Evolutionary conservation across 805 yeast genomes (phyloP).

Genomic region (Zygosaccharomyces gambellarensis): DNA sequence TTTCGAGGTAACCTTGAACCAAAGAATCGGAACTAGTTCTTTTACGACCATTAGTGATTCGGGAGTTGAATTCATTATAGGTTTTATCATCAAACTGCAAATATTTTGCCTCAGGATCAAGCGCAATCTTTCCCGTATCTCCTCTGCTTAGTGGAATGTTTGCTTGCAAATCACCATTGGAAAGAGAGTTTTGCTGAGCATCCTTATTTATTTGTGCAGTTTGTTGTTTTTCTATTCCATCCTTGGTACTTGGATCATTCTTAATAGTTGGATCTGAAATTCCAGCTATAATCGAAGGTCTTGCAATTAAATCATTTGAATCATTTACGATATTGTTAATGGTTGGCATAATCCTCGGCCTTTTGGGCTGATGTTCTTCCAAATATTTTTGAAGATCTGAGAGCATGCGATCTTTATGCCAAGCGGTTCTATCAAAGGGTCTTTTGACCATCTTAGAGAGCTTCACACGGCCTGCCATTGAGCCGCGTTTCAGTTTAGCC

Average conservation of each 20-base stretch:
- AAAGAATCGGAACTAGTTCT: neutral
- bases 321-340: neutral
- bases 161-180: conserved; percentile 3
- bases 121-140: conserved; percentile 8
- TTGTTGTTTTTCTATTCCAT: neutral
- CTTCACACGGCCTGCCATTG: conserved; percentile 21
- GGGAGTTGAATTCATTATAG: neutral
- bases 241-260: neutral
- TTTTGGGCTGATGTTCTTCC: neutral
- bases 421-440: conserved; percentile 13
- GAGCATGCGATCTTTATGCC: conserved; percentile 10
- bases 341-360: neutral
- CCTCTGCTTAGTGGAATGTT: conserved; percentile 2
- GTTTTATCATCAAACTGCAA: conserved; percentile 11
- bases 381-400: conserved; percentile 18
- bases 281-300: neutral
- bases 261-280: neutral
- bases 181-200: neutral
- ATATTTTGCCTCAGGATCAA: conserved; percentile 15
- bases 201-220: neutral
- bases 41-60: neutral
- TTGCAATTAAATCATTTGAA: neutral
- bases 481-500: conserved; percentile 18
- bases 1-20: neutral
- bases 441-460: conserved; percentile 20